Conservation (phyloP, 805 yeast species). For the Candida xyloterini region DNA sequence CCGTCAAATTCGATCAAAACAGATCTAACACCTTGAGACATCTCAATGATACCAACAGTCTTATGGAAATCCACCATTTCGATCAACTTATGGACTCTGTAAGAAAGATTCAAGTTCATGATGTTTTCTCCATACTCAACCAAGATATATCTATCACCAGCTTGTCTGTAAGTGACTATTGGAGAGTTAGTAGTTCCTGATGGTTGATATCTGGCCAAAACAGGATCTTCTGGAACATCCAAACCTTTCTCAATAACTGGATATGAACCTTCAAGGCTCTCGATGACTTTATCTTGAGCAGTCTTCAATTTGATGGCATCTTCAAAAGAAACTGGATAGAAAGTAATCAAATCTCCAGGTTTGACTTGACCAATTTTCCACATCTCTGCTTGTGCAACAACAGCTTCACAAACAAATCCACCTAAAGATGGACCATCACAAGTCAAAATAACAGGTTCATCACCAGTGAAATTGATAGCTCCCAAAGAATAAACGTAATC, state of each 20-base stretch:
- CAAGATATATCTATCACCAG: constrained; percentile 91
- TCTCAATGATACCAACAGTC: constrained; percentile 82
- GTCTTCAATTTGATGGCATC: constrained; percentile 63
- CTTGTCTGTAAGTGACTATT: constrained; percentile 83
- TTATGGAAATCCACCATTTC: constrained; percentile 63
- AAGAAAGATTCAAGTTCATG: constrained; percentile 80
- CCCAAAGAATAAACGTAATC: constrained; percentile 96
- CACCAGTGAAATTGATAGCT: constrained; percentile 97
- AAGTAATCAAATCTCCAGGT: constrained; percentile 84
- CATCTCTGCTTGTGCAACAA: constrained; percentile 92
- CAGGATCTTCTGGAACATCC: constrained; percentile 62
- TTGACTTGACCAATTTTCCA: constrained; percentile 98
- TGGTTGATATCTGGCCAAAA: constrained; percentile 51
- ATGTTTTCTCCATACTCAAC: constrained; percentile 90
- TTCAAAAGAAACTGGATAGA: constrained; percentile 71
- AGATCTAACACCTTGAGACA: constrained; percentile 97
- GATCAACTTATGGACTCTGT: constrained; percentile 80
- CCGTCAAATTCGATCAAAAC: constrained; percentile 85
- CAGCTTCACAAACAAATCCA: constrained; percentile 96
- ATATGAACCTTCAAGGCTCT: constrained; percentile 39
- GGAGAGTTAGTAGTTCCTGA: constrained; percentile 52
- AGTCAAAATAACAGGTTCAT: constrained; percentile 94
- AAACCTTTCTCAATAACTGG: constrained; percentile 34
- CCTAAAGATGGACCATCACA: constrained; percentile 98
- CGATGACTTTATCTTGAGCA: constrained; percentile 57